Evolutionary conservation across 2,329 filamentous ascomycete genomes (phyloP), one percentile per base, ranked within the genome.

Genomic region (Verticillium isaacii): DNA sequence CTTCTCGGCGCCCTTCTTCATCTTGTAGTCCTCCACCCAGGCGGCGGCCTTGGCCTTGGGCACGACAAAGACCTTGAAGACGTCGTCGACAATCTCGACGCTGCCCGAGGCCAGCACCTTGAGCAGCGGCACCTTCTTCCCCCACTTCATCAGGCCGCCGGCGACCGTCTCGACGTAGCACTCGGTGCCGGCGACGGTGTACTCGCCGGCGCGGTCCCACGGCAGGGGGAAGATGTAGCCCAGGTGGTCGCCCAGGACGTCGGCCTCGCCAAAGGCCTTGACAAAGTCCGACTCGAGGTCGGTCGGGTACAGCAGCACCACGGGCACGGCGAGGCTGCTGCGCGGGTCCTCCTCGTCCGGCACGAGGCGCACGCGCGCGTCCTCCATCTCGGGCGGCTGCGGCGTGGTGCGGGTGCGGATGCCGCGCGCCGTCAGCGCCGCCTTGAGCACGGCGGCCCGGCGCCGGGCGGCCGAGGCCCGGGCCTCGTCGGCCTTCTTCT

Each of bases 21-120:
- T 83, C 80, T 97, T 98, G 73, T 93, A 93, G 68, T 95, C 90
- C 65, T 85, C 84, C 39, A 97, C 88, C 89, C 93, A 99, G n/a
- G 74, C 82, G 9, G 82, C 82, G 1, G 90, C 88, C 75, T 86
- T 87, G 3, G 74, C 76, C 69, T 84, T 89, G 0, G 94, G 94
- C 66, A 99, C 82, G 1, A 98, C 86, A 71, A 91, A 93, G 34
- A 99, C 86, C 71, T 82, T 87, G 29, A 98, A 85, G 65, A 98
- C 77, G 34, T 92, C 90, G 75, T 99, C 94, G 56, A 96, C 87
- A 11, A 99, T 83, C 77, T 96, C 93, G 7, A 96, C 86, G 70
- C 90, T 93, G 7, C 91, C 92, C 9, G 85, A 86, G 9, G 81
- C 81, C 65, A 98, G 75, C 34, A 94, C 84, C 78, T 92, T 91